Conservation (phyloP, 2,329 filamentous ascomycete species). For the Neonectria magnoliae region DNA sequence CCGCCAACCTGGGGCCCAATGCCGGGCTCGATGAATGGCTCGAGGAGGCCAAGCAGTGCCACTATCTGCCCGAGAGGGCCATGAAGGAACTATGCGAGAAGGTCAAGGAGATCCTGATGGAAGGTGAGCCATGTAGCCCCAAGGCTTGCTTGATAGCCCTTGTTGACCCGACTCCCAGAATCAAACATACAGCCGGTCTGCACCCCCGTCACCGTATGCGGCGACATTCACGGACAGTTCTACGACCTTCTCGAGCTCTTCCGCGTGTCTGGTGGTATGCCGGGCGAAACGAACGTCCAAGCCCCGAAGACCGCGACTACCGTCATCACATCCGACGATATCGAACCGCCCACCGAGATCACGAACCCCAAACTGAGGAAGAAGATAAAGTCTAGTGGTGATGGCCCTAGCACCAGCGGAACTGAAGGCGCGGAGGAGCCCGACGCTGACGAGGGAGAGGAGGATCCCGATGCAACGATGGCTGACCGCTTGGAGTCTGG, state of each 20-base stretch:
- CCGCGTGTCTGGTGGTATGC: conserved; percentile 95
- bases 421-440: conserved; percentile 60
- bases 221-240: conserved; percentile 98
- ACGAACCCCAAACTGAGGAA: conserved; percentile 87
- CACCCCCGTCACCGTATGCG: conserved; percentile 95
- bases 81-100: conserved; percentile 99
- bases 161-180: conserved; percentile 63
- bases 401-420: conserved; percentile 59
- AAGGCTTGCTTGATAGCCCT: conserved; percentile 4
- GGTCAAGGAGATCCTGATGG: conserved; percentile 98
- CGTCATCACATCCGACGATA: conserved; percentile 87
- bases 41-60: conserved; percentile 94
- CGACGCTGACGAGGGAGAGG: conserved; percentile 55
- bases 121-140: conserved; percentile 66
- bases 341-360: conserved; percentile 90
- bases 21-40: conserved; percentile 96
- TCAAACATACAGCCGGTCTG: conserved; percentile 99
- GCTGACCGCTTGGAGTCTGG: conserved; percentile 48
- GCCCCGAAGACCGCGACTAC: conserved; percentile 74
- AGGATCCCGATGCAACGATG: conserved; percentile 43
- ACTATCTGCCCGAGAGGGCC: conserved; percentile 92
- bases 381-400: conserved; percentile 71
- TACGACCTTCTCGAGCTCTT: conserved; percentile 98
- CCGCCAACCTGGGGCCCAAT: conserved; percentile 83
- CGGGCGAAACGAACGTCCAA: conserved; percentile 79